Percentiles rank a stretch among this genome's conserved stretches.
Evolutionary conservation across 2,329 filamentous ascomycete genomes (phyloP).

Genomic region (Metarhizium sp.): DNA sequence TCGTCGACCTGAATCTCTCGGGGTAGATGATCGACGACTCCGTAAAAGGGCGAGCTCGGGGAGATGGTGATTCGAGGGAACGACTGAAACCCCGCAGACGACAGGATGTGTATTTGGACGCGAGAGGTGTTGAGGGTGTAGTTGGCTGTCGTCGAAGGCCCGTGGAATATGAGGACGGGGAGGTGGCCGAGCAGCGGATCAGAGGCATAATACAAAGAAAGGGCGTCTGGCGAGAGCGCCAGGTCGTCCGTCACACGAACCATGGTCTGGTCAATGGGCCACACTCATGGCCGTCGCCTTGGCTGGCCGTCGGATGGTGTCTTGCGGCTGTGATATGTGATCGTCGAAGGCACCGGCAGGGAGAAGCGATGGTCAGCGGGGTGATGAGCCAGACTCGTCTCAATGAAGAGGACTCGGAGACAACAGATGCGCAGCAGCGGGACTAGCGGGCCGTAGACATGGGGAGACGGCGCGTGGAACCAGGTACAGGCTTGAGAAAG

Average conservation of each 20-base stretch:
- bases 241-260: slow-evolving; percentile 73
- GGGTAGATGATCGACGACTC: slow-evolving; percentile 80
- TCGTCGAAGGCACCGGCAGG: background rate
- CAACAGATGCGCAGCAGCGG: slow-evolving; percentile 2
- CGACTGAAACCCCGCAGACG: slow-evolving; percentile 77
- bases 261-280: slow-evolving; percentile 48
- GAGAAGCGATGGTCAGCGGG: background rate
- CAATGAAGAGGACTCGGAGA: slow-evolving; percentile 1
- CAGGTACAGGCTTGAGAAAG: background rate
- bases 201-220: slow-evolving; percentile 81
- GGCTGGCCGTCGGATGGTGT: background rate
- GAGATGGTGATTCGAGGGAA: slow-evolving; percentile 89
- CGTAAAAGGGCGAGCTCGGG: slow-evolving; percentile 84
- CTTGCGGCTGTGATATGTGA: background rate
- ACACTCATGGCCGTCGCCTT: slow-evolving; percentile 11
- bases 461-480: background rate
- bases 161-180: slow-evolving; percentile 84
- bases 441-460: slow-evolving; percentile 5
- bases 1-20: slow-evolving; percentile 95
- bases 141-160: slow-evolving; percentile 81
- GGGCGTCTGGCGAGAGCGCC: slow-evolving; percentile 68
- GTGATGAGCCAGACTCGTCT: background rate
- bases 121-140: slow-evolving; percentile 81
- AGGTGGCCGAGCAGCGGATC: slow-evolving; percentile 76
- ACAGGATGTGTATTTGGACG: slow-evolving; percentile 89